Conservation (phyloP, 331 rosid species). For the Malus hybrid region DNA sequence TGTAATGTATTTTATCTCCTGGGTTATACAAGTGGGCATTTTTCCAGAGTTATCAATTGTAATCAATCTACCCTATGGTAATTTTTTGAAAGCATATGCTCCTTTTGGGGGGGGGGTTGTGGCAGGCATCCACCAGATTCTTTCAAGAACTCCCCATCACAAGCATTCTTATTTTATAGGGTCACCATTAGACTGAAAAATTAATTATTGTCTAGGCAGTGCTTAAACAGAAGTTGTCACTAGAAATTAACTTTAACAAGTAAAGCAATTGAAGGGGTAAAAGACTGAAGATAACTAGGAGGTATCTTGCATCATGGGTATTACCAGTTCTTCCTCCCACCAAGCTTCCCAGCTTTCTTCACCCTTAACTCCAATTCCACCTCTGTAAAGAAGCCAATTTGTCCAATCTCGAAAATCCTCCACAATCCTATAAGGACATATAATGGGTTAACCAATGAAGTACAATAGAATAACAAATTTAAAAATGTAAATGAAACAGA, state of each 20-base stretch:
- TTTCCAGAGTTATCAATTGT: background rate
- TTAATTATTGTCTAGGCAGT: background rate
- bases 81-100: background rate
- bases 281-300: background rate
- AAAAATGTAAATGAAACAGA: background rate
- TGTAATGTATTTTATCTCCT: background rate
- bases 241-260: background rate
- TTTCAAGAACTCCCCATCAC: background rate
- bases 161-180: background rate
- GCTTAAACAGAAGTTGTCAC: background rate
- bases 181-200: background rate
- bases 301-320: background rate
- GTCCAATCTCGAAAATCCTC: conserved; percentile 96
- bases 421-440: conserved; percentile 52
- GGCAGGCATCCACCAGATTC: background rate
- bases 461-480: background rate
- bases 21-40: background rate
- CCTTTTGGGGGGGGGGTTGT: background rate
- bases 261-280: background rate
- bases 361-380: conserved; percentile 98
- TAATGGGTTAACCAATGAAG: conserved; percentile 7
- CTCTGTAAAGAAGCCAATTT: conserved; percentile 93
- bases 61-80: background rate
- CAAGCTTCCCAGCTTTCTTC: conserved; percentile 99
- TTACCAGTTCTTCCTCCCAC: conserved; percentile 99